Conservation (phyloP, 1,284 basidiomycete species). For the Ustilago lituana region DNA sequence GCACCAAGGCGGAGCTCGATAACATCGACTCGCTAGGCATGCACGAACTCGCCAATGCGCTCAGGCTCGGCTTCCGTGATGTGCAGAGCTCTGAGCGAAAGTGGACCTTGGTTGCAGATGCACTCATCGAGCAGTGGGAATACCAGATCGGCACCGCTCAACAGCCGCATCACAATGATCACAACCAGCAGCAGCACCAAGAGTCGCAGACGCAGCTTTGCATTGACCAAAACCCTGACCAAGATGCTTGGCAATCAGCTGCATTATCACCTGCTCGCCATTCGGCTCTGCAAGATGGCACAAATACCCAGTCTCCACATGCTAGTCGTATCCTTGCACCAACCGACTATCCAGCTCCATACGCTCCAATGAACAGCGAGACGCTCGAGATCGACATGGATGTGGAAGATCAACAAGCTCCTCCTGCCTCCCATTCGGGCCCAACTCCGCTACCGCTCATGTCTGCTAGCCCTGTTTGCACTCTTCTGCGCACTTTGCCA, state of each 20-base stretch:
- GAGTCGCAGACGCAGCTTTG: neutral
- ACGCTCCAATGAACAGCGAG: neutral
- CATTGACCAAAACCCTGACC: neutral
- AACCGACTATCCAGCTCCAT: too few relatives aligned
- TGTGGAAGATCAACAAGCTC: slow-evolving; percentile 4
- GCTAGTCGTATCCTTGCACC: neutral
- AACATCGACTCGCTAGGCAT: slow-evolving; percentile 36
- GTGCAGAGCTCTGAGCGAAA: slow-evolving; percentile 26
- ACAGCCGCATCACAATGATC: neutral
- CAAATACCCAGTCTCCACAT: neutral
- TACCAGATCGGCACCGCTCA: slow-evolving; percentile 23
- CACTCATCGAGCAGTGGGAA: slow-evolving; percentile 45
- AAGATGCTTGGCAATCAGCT: neutral
- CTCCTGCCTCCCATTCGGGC: neutral
- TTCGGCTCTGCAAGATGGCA: neutral
- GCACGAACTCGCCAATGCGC: slow-evolving; percentile 28
- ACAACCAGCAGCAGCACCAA: slow-evolving; percentile 3
- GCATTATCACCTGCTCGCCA: neutral
- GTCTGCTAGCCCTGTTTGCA: neutral
- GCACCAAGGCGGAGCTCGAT: slow-evolving; percentile 46
- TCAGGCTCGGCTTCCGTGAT: slow-evolving; percentile 10
- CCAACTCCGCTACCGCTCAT: neutral
- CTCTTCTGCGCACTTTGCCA: neutral
- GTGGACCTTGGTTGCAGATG: slow-evolving; percentile 28
- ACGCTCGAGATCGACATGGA: slow-evolving; percentile 32